Evolutionary conservation across 2,329 filamentous ascomycete species (phyloP).

Genomic region (Colletotrichum noveboracense): DNA sequence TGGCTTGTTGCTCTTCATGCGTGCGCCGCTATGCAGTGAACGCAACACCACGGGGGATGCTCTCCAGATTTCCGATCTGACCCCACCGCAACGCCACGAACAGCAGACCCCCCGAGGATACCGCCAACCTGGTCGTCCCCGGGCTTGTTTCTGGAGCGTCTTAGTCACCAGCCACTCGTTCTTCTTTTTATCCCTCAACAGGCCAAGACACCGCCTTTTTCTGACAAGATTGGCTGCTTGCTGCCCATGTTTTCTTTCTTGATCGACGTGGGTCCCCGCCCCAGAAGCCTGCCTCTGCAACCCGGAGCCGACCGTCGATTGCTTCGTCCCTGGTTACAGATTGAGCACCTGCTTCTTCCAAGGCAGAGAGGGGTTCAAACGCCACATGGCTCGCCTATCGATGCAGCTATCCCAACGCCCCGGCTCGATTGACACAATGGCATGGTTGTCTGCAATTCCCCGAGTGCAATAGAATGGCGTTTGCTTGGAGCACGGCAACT

Average conservation of each 20-base stretch:
- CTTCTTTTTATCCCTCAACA: not conserved
- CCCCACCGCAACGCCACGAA: slow-evolving; percentile 6
- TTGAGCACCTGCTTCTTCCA: not conserved
- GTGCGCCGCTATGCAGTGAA: not conserved
- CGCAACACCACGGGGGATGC: slow-evolving; percentile 11
- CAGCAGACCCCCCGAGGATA: slow-evolving; percentile 7
- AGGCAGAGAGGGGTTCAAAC: not conserved
- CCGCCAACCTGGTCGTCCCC: slow-evolving; percentile 14
- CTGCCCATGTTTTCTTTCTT: not conserved
- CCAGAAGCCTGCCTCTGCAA: not conserved
- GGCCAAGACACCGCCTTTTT: not conserved
- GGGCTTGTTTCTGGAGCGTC: not conserved
- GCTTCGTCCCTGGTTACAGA: not conserved
- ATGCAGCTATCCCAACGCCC: not conserved
- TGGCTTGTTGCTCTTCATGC: not conserved
- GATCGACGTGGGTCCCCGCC: not conserved
- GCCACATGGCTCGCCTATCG: not conserved
- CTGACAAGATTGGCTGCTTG: not conserved
- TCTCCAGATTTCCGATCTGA: slow-evolving; percentile 11
- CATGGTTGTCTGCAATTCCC: not conserved
- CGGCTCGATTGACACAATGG: not conserved
- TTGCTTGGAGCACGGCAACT: not conserved
- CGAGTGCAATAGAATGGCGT: not conserved
- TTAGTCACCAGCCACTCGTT: not conserved
- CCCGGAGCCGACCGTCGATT: not conserved